Conservation (phyloP, 495 filamentous ascomycete species). For the Xylaria nigripes region DNA sequence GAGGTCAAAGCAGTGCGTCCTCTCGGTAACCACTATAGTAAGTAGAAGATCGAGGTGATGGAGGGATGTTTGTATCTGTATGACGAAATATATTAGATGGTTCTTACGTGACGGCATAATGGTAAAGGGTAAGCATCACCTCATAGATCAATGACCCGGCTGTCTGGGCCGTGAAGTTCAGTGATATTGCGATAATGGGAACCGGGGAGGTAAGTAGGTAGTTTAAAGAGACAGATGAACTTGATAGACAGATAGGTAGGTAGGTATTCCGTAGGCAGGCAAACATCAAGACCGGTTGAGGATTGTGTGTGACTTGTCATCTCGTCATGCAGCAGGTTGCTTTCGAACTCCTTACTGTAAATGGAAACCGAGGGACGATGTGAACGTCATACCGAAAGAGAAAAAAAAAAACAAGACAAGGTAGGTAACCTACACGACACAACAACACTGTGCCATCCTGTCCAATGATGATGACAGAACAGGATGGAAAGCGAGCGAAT, state of each 20-base stretch:
- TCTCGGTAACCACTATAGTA: too few relatives aligned
- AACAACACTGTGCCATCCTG: too few relatives aligned
- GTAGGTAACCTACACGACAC: too few relatives aligned
- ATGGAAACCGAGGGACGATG: neutral
- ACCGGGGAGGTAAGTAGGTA: too few relatives aligned
- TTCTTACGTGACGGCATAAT: neutral
- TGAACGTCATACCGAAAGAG: neutral
- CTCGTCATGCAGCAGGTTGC: neutral
- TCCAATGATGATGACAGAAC: neutral
- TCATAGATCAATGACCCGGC: neutral
- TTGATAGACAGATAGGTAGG: neutral
- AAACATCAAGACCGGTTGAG: neutral
- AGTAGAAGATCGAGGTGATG: neutral
- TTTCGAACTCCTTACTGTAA: neutral
- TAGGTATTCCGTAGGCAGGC: neutral
- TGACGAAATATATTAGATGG: neutral
- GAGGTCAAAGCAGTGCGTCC: neutral
- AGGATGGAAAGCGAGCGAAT: too few relatives aligned
- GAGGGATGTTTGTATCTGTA: neutral
- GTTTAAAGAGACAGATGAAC: neutral
- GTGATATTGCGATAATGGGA: neutral
- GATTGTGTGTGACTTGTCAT: neutral
- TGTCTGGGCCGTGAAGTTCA: neutral
- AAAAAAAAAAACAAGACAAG: neutral
- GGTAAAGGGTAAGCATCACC: neutral